These are phyloP conservation scores for Neonectria sp. DNA, from an alignment of 2,329 filamentous ascomycete species.

Conservation along the genomic window DNA sequence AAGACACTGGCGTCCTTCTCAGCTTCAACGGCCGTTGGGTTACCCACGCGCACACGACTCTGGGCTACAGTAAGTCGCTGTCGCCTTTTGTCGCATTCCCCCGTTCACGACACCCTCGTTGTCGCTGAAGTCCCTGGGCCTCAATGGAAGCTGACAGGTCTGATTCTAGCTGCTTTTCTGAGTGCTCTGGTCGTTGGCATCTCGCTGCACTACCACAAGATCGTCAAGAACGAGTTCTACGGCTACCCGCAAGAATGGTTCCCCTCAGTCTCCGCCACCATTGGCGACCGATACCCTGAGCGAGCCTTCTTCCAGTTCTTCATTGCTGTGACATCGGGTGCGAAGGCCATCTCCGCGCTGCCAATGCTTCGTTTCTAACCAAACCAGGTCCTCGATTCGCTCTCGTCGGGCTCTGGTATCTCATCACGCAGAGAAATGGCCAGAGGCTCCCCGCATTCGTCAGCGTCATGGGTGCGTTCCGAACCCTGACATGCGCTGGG, in stretches of 20 bases:
- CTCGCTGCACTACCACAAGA: conserved; percentile 93
- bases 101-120: conserved; percentile 10
- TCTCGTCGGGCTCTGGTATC: conserved; percentile 92
- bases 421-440: conserved; percentile 84
- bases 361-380: conserved; percentile 34
- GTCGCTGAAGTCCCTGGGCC: neutral
- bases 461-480: conserved; percentile 83
- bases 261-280: conserved; percentile 94
- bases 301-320: conserved; percentile 97
- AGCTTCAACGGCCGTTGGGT: conserved; percentile 90
- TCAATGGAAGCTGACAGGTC: conserved; percentile 38
- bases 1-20: conserved; percentile 72
- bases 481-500: conserved; percentile 94
- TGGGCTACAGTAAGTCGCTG: conserved; percentile 80
- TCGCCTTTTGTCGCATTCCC: conserved; percentile 6
- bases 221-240: conserved; percentile 97
- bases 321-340: conserved; percentile 94
- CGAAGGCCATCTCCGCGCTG: conserved; percentile 34
- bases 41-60: conserved; percentile 86
- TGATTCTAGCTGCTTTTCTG: conserved; percentile 80
- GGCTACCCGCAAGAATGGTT: conserved; percentile 98
- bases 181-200: conserved; percentile 88
- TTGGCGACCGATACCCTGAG: conserved; percentile 97
- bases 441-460: conserved; percentile 86
- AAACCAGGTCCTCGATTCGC: conserved; percentile 85